phyloP scores from a whole-genome alignment of 495 filamentous ascomycete genomes.

The Hypoxylon perforatum region DNA sequence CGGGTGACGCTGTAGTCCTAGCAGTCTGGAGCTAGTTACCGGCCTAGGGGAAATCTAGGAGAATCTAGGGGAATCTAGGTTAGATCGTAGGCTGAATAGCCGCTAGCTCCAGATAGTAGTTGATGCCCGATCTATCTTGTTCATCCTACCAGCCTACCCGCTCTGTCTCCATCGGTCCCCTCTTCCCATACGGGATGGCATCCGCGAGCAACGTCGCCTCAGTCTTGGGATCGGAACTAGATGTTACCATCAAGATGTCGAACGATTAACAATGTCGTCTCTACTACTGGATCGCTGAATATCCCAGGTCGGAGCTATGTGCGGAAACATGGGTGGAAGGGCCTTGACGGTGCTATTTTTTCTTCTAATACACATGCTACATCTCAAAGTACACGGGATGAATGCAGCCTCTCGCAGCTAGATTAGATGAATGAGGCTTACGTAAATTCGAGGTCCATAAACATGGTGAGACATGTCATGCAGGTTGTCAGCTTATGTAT shows the following conservation, averaged over 20 bases:
- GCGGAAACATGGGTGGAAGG: too few relatives aligned
- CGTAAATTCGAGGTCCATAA: constrained; percentile 10
- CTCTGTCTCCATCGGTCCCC: constrained; percentile 16
- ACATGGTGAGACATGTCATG: constrained; percentile 27
- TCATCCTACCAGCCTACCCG: too few relatives aligned
- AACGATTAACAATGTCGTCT: too few relatives aligned
- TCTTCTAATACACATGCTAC: too few relatives aligned
- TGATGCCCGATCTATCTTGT: constrained; percentile 29
- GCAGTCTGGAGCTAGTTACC: too few relatives aligned
- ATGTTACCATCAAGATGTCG: too few relatives aligned
- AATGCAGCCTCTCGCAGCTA: neutral
- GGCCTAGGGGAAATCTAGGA: neutral
- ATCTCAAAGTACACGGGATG: neutral
- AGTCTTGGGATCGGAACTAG: constrained; percentile 5
- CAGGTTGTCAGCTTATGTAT: constrained; percentile 23
- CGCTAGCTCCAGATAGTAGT: constrained; percentile 27
- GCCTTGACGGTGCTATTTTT: too few relatives aligned
- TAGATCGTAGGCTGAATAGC: constrained; percentile 26
- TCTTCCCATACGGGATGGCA: constrained; percentile 7
- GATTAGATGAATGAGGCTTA: constrained; percentile 3
- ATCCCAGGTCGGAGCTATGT: too few relatives aligned
- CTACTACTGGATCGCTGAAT: too few relatives aligned
- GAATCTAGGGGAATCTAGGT: constrained; percentile 25
- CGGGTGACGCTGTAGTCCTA: constrained; percentile 10
- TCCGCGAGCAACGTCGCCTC: constrained; percentile 6